These are phyloP conservation scores for Puccinia sorghi DNA, from an alignment of 1,284 basidiomycete genomes.

Conservation along the genomic window DNA sequence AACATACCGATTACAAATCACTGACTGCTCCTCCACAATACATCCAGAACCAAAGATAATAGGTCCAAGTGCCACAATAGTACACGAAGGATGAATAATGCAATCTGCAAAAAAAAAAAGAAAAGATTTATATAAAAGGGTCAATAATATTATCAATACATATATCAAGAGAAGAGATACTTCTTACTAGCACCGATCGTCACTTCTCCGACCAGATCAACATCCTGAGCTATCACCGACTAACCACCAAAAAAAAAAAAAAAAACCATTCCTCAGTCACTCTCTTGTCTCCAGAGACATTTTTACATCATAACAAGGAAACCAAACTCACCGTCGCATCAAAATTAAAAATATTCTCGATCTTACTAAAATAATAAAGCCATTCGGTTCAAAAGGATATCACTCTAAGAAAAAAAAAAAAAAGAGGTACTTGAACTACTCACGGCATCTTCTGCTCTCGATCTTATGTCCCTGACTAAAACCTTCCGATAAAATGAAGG, in stretches of 20 bases:
- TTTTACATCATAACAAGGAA: background rate
- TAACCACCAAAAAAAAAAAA: background rate
- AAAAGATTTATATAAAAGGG: too few relatives aligned
- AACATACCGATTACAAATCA: constrained; percentile 43
- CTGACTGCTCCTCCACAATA: constrained; percentile 45
- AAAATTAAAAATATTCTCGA: constrained; percentile 43
- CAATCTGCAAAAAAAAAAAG: constrained; percentile 32
- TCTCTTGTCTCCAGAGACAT: background rate
- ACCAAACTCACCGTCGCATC: constrained; percentile 16
- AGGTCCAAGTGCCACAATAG: constrained; percentile 42
- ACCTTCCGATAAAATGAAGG: background rate
- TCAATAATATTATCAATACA: too few relatives aligned
- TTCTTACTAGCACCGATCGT: constrained; percentile 34
- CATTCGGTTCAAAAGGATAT: too few relatives aligned
- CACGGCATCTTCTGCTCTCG: too few relatives aligned
- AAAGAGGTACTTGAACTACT: too few relatives aligned
- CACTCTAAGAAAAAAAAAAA: too few relatives aligned
- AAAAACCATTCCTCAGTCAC: too few relatives aligned
- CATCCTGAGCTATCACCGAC: constrained; percentile 46
- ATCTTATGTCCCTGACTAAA: too few relatives aligned
- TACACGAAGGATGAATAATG: constrained; percentile 38
- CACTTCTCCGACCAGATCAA: constrained; percentile 40
- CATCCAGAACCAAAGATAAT: constrained; percentile 46
- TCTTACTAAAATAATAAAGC: constrained; percentile 4
- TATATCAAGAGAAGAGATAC: too few relatives aligned